Evolutionary conservation across 768 basidiomycete genomes (phyloP), one percentile per base, ranked within the genome.

Genomic region (Suillus americanus): DNA sequence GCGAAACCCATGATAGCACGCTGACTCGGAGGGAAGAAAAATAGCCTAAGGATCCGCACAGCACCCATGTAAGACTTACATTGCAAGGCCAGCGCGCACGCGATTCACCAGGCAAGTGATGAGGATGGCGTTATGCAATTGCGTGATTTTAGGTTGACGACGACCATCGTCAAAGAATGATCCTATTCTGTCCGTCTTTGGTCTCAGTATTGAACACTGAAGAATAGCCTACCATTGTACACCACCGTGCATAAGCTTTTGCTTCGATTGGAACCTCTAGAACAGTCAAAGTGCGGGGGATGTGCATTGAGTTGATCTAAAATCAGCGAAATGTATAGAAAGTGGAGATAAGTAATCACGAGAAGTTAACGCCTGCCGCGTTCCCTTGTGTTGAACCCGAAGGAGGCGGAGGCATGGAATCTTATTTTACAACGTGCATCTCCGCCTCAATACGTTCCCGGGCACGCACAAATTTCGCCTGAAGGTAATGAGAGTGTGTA

Each of bases 101-200:
- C 30, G 25, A 20, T 40, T 48, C 28, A 53, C 53, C 23, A 25
- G 35, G 30, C 46, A 46, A 53, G 56, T 30, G n/a, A 38, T n/a
- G 53, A 45, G 59, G 51, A 68, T 70, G 67, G 63, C 69, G 68
- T 63, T 41, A 72, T 70, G 28, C 0, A 46, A 77, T 75, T 67
- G 74, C 75, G 75, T 76, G 76, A 76, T 76, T 70, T 77, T 69
- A 64, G 73, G 71, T 69, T 59, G 62, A 56, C 40, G 55, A 60
- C 18, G 48, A 56, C 10, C 53, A 69, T 70, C 18, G 50, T 18
- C 28, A 51, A 51, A 9, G 28, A 51, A 28, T 8, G 16, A 4
- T 30, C 30, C 1, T 30, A 3, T 30, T 30, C 30, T 30, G 30
- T 30, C 48, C 3, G 25, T 28, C 43, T 40, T 43, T 23, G 20